These are phyloP conservation scores for Albophoma yamanashiensis DNA, from an alignment of 2,329 filamentous ascomycete species.

Conservation along the genomic window DNA sequence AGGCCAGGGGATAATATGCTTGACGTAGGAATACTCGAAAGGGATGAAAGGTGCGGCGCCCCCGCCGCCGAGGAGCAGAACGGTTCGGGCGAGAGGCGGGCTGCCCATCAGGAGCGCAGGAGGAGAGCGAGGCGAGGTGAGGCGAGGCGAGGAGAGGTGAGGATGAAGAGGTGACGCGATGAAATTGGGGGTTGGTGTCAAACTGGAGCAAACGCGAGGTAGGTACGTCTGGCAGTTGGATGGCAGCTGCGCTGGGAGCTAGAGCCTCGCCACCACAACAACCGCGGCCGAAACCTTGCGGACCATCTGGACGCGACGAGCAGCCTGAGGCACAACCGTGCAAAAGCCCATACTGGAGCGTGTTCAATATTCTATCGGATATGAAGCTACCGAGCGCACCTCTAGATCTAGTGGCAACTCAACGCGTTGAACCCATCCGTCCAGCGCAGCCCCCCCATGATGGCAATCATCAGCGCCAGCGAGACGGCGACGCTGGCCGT, in stretches of 20 bases:
- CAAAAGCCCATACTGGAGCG: not conserved
- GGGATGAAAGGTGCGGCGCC: not conserved
- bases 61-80: not conserved
- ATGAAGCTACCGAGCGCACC: not conserved
- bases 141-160: not conserved
- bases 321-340: not conserved
- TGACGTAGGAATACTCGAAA: not conserved
- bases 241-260: not conserved
- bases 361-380: not conserved
- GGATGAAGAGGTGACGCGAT: no score
- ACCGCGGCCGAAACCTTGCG: not conserved
- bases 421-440: conserved; percentile 41
- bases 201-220: not conserved
- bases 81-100: not conserved
- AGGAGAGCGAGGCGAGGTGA: not conserved
- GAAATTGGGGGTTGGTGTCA: no score
- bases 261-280: not conserved
- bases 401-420: conserved; percentile 19
- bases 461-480: conserved; percentile 49
- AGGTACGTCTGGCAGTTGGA: not conserved
- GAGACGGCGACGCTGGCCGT: conserved; percentile 46
- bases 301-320: not conserved
- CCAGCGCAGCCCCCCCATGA: conserved; percentile 72
- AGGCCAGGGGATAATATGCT: not conserved
- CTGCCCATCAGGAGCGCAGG: not conserved